These are phyloP conservation scores for Gossypium schwendimanii DNA, from an alignment of 441 rosid species.

Conservation along the genomic window DNA sequence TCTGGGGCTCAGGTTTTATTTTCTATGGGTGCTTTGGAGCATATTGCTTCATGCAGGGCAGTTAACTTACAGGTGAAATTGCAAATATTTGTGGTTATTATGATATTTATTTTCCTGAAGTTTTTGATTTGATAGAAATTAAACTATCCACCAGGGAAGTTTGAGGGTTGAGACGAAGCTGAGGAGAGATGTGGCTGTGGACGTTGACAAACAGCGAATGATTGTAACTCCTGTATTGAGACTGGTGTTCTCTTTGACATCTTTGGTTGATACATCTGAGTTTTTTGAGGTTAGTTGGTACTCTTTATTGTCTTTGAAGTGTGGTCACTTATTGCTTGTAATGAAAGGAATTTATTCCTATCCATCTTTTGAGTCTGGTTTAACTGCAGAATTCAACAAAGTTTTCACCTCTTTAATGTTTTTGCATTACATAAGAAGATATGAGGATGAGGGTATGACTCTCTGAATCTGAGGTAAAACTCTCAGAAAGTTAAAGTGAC, in stretches of 20 bases:
- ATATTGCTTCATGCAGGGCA: constrained; percentile 71
- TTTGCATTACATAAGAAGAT: background rate
- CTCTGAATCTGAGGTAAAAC: constrained; percentile 1
- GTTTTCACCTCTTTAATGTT: background rate
- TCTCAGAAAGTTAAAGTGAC: background rate
- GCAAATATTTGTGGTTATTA: background rate
- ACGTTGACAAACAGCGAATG: constrained; percentile 61
- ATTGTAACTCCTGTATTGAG: constrained; percentile 63
- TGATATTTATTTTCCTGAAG: background rate
- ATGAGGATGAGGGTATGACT: background rate
- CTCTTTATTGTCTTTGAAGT: constrained; percentile 5
- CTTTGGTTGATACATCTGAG: constrained; percentile 77
- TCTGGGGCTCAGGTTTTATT: constrained; percentile 87
- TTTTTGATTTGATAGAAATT: constrained; percentile 24
- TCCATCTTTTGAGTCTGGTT: background rate
- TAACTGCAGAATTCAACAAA: background rate
- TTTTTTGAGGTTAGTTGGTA: constrained; percentile 65
- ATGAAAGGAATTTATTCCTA: background rate
- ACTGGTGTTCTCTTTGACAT: constrained; percentile 76
- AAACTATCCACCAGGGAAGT: constrained; percentile 54
- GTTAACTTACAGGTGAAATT: constrained; percentile 57
- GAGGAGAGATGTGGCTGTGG: constrained; percentile 49
- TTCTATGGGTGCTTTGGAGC: constrained; percentile 90
- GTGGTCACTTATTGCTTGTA: background rate
- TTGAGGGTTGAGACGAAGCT: constrained; percentile 49